Evolutionary conservation across 768 basidiomycete genomes (phyloP), one percentile per base, ranked within the genome.

Genomic region (Boletus rubropictus): DNA sequence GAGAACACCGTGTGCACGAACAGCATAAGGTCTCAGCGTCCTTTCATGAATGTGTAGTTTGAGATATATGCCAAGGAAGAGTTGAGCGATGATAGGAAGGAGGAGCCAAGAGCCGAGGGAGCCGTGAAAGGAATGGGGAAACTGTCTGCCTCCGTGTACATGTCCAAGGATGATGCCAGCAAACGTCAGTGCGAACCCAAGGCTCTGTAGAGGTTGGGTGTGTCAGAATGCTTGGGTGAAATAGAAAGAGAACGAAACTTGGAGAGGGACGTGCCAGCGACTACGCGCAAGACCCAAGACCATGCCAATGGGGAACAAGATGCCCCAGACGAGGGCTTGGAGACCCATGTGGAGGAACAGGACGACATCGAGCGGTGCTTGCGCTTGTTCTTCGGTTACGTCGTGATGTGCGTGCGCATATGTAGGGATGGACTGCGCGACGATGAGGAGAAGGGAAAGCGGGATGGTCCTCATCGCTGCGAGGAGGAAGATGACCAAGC

Each of bases 201-300:
- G 70, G 46, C 74, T 75, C 86, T 89, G 44, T 22, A n/a, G 21
- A 22, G 11, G 28, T 39, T 18, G 22, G 4, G 39, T 45, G 34
- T 8, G 42, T 51, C 21, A 51, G 36, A 27, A 25, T 25, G 29
- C 33, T 11, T 5, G 25, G 24, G 11, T 10, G 28, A 31, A 32
- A 11, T 2, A 14, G 9, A 17, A 12, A 3, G 29, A 33, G 4
- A 6, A 41, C 40, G 29, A 38, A 53, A 31, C 87, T 69, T 95
- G 93, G 5, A 92, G 63, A 5, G 93, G 92, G 36, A 93, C 90
- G 64, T 96, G 93, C 83, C 87, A 94, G 58, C 82, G 77, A 64
- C 90, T 93, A 49, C 82, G 74, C n/a, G 80, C 68, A 14, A 89
- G 68, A 15, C 84, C 84, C 4, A 88, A 66, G 0, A 88, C 81